A percentile compares a stretch with the other conserved stretches of the same genome.
phyloP scores from a whole-genome alignment of 2,329 filamentous ascomycete species.

The Ophiosphaerella herpotricha region DNA sequence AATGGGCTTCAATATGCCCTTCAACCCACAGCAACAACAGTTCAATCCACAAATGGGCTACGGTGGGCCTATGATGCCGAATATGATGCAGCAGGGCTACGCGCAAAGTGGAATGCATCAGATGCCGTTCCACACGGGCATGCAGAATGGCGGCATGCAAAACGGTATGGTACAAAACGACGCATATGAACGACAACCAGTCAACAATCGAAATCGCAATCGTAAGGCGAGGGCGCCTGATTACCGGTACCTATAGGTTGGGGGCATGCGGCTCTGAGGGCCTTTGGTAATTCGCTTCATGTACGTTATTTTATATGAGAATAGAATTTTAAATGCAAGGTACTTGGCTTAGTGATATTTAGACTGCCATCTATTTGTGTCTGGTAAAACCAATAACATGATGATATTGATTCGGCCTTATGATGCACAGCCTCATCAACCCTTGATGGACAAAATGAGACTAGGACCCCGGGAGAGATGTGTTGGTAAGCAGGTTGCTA shows the following conservation, averaged over 20 bases:
- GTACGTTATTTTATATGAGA: no score
- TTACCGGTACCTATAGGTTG: conserved; percentile 48
- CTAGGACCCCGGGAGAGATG: no score
- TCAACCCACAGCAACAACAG: conserved; percentile 4
- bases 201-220: conserved; percentile 87
- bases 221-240: conserved; percentile 84
- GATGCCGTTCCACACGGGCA: conserved; percentile 4
- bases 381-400: no score
- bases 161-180: conserved; percentile 52
- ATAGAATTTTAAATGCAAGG: no score
- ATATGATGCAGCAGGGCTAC: conserved; percentile 7
- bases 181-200: conserved; percentile 92
- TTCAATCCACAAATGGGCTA: conserved; percentile 6
- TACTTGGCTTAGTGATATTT: no score
- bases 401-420: no score
- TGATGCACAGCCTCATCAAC: no score
- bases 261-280: background rate
- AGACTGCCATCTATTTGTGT: no score
- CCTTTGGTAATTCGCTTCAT: no score
- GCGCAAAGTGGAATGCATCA: background rate
- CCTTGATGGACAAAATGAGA: no score
- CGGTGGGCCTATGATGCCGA: conserved; percentile 13
- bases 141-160: conserved; percentile 4
- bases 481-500: no score
- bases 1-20: conserved; percentile 15